Percentiles rank a stretch among this genome's conserved stretches.
Evolutionary conservation across 2,329 filamentous ascomycete species (phyloP).

Genomic region (Amesomyces nigricolor): DNA sequence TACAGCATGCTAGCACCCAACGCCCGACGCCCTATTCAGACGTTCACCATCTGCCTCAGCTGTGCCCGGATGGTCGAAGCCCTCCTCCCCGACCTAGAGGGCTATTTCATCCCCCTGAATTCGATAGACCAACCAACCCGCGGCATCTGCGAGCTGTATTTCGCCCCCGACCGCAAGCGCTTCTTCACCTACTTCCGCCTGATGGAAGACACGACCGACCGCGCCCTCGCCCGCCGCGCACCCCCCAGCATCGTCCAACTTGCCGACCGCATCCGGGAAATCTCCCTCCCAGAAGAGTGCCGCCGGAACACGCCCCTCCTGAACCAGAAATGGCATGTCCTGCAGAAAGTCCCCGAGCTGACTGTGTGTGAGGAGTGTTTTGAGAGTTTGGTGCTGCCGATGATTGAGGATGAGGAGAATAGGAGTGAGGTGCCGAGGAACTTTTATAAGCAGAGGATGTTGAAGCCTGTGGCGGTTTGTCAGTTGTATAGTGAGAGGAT

Average conservation of each 20-base stretch:
- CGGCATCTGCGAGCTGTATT: constrained; percentile 65
- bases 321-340: constrained; percentile 70
- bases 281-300: constrained; percentile 58
- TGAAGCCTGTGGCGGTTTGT: constrained; percentile 54
- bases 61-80: constrained; percentile 68
- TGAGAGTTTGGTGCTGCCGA: constrained; percentile 69
- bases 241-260: constrained; percentile 56
- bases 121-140: constrained; percentile 38
- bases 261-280: constrained; percentile 56
- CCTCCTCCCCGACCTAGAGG: constrained; percentile 65
- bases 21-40: constrained; percentile 56
- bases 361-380: constrained; percentile 87
- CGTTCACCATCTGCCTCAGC: constrained; percentile 69
- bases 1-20: constrained; percentile 66
- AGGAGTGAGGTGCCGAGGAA: constrained; percentile 52
- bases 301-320: constrained; percentile 55
- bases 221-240: constrained; percentile 39
- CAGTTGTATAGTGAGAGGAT: constrained; percentile 78
- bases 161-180: constrained; percentile 44
- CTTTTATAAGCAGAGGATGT: constrained; percentile 57
- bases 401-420: constrained; percentile 44
- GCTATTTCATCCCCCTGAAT: constrained; percentile 55
- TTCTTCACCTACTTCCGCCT: constrained; percentile 57
- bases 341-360: constrained; percentile 68
- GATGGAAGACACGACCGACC: constrained; percentile 52